Evolutionary conservation across 352 stramenopile genomes (phyloP).

Genomic region (Phytophthora tentaculata): DNA sequence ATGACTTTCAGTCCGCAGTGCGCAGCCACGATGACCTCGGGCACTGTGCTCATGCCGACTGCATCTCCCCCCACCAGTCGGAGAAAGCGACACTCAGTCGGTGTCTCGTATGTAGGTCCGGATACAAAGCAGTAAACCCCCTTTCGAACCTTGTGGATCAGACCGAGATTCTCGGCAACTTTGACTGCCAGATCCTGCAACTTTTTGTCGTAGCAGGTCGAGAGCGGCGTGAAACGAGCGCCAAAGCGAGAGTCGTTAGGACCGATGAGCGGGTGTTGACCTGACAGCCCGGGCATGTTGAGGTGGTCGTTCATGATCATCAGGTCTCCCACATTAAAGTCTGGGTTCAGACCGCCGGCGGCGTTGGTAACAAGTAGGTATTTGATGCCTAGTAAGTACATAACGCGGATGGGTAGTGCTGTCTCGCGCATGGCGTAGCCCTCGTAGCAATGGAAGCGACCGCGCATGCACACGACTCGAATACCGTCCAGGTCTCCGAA

Average conservation of each 20-base stretch:
- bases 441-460: slow-evolving; percentile 97
- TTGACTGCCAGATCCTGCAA: slow-evolving; percentile 80
- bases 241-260: slow-evolving; percentile 95
- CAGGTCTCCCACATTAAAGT: slow-evolving; percentile 95
- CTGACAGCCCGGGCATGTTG: slow-evolving; percentile 91
- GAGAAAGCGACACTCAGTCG: slow-evolving; percentile 92
- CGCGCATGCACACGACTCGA: slow-evolving; percentile 92
- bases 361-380: slow-evolving; percentile 97
- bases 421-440: slow-evolving; percentile 94
- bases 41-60: slow-evolving; percentile 96
- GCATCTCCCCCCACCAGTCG: slow-evolving; percentile 90
- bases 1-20: slow-evolving; percentile 65
- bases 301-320: slow-evolving; percentile 97
- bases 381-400: slow-evolving; percentile 94
- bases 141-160: slow-evolving; percentile 76
- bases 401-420: slow-evolving; percentile 92
- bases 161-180: slow-evolving; percentile 75
- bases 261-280: slow-evolving; percentile 92
- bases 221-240: slow-evolving; percentile 93
- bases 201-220: slow-evolving; percentile 91
- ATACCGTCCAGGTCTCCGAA: slow-evolving; percentile 87
- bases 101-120: slow-evolving; percentile 95
- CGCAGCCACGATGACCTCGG: slow-evolving; percentile 93
- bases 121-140: slow-evolving; percentile 97
- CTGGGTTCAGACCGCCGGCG: slow-evolving; percentile 91